These are phyloP conservation scores for Paramecium pentaurelia DNA, from an alignment of 73 alveolate genomes.

Conservation along the genomic window DNA sequence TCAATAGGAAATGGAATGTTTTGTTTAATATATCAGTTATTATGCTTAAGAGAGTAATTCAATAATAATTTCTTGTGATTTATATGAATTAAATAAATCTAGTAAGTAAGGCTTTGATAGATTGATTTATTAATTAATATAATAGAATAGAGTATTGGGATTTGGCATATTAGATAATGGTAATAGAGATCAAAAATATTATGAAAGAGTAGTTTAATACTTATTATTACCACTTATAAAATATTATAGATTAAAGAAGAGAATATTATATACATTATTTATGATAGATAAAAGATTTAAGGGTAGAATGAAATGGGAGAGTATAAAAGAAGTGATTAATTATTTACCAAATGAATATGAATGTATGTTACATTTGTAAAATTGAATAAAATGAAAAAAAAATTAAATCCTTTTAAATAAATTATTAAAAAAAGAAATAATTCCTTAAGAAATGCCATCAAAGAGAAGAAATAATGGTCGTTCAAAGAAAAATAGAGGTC, in stretches of 20 bases:
- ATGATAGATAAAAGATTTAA: neutral
- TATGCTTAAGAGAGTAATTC: neutral
- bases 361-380: neutral
- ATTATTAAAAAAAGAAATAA: conserved; percentile 1
- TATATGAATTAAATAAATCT: neutral
- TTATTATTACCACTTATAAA: neutral
- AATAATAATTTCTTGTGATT: neutral
- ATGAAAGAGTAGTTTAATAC: neutral
- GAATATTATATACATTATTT: neutral
- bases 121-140: neutral
- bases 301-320: neutral
- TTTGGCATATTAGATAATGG: neutral
- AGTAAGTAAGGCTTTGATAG: neutral
- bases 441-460: conserved; percentile 67
- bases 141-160: neutral
- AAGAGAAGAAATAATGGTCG: conserved; percentile 99
- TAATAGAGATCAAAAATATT: neutral
- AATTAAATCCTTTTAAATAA: conserved; percentile 21
- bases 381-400: neutral
- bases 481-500: conserved; percentile 97
- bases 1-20: neutral
- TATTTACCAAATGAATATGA: neutral
- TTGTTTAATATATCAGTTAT: neutral
- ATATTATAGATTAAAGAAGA: neutral
- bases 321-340: neutral